Conservation (phyloP, 2,329 filamentous ascomycete genomes). For the Penicillium sp. region DNA sequence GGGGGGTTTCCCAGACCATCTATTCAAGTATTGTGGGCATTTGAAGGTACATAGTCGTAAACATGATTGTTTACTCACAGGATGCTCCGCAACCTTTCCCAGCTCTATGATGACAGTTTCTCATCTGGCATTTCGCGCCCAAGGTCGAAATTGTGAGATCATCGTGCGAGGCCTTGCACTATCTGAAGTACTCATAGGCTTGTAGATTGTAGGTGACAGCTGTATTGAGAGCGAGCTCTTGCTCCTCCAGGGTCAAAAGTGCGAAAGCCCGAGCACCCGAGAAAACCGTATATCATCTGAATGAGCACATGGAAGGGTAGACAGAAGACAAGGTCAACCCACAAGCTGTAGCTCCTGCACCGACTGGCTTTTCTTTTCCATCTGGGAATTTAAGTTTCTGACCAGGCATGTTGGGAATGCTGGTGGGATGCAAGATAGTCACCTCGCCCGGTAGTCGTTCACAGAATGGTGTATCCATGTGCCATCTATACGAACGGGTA, state of each 20-base stretch:
- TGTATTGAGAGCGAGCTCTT: constrained; percentile 13
- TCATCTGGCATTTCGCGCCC: constrained; percentile 7
- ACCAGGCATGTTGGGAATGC: constrained; percentile 8
- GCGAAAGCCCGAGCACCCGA: constrained; percentile 11
- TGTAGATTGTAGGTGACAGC: constrained; percentile 11
- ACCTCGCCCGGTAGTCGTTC: constrained; percentile 11
- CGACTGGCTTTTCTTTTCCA: constrained; percentile 6
- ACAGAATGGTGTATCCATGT: constrained; percentile 13
- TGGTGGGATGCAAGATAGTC: constrained; percentile 11
- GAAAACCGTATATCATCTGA: constrained; percentile 7
- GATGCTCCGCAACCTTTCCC: constrained; percentile 13
- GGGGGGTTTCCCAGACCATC: constrained; percentile 12
- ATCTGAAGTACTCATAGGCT: constrained; percentile 10
- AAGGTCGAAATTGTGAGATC: constrained; percentile 7
- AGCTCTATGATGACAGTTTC: constrained; percentile 8
- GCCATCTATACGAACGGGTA: constrained; percentile 12
- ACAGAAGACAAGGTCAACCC: background rate
- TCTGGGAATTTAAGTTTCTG: constrained; percentile 12
- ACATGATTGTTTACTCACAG: constrained; percentile 1
- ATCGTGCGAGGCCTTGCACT: constrained; percentile 11
- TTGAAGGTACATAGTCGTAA: too few relatives aligned
- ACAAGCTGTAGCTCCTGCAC: constrained; percentile 12
- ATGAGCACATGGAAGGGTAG: background rate
- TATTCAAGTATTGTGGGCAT: background rate
- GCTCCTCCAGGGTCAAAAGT: constrained; percentile 6